phyloP scores from a whole-genome alignment of 1,139 yeast genomes.

The Saccharomyces hybrid region DNA sequence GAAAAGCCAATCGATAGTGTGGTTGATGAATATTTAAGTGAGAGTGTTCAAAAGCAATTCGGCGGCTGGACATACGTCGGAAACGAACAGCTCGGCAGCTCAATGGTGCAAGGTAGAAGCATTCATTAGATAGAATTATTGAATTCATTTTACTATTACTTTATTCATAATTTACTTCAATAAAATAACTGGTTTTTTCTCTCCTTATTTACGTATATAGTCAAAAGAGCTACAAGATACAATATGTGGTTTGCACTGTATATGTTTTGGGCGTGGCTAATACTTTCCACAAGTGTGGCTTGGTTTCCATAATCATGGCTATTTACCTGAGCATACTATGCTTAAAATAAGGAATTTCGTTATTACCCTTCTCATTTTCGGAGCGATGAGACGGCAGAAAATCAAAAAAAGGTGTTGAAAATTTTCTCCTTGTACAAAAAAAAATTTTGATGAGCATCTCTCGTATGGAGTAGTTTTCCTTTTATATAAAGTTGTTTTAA shows the following conservation, averaged over 20 bases:
- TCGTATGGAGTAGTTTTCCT: not conserved
- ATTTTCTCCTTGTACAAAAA: not conserved
- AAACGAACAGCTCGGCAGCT: constrained; percentile 35
- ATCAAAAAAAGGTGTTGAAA: not conserved
- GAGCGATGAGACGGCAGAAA: not conserved
- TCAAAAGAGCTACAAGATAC: not conserved
- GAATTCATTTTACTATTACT: not conserved
- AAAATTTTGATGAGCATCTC: not conserved
- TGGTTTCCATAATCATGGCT: not conserved
- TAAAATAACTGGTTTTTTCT: not conserved
- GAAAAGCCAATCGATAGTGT: constrained; percentile 95
- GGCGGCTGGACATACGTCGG: constrained; percentile 98
- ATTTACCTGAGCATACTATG: not conserved
- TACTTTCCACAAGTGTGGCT: not conserved
- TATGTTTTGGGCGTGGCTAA: not conserved
- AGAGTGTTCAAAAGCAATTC: constrained; percentile 89
- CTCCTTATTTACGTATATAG: not conserved
- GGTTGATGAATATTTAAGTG: constrained; percentile 82
- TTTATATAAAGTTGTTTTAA: not conserved
- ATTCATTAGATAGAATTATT: constrained; percentile 16
- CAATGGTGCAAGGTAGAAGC: constrained; percentile 28
- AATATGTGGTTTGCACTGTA: not conserved
- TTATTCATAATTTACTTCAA: not conserved
- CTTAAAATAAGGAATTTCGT: not conserved
- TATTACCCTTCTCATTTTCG: not conserved